These are phyloP conservation scores for Candida nitratophila DNA, from an alignment of 805 yeast genomes.

Conservation along the genomic window DNA sequence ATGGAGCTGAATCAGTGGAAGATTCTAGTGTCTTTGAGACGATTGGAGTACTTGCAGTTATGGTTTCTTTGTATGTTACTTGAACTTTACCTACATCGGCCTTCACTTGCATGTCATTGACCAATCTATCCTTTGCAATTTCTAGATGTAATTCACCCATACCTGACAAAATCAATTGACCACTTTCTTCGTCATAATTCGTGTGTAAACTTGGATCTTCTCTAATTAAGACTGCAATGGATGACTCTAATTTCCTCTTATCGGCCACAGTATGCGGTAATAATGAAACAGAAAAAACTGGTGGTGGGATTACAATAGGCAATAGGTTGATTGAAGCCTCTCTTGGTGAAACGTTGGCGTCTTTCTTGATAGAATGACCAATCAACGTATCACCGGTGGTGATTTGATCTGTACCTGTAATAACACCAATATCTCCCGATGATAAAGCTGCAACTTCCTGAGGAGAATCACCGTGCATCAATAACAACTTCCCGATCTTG, in stretches of 20 bases:
- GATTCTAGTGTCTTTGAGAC: slow-evolving; percentile 13
- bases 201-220: slow-evolving; percentile 89
- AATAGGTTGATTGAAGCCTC: slow-evolving; percentile 45
- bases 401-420: slow-evolving; percentile 65
- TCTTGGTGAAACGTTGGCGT: slow-evolving; percentile 24
- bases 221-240: slow-evolving; percentile 56
- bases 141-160: slow-evolving; percentile 97
- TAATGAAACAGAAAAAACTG: slow-evolving; percentile 80
- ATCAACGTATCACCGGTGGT: slow-evolving; percentile 89
- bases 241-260: slow-evolving; percentile 60
- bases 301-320: slow-evolving; percentile 85
- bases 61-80: slow-evolving; percentile 83
- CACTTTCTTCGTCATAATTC: slow-evolving; percentile 72
- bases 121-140: slow-evolving; percentile 70
- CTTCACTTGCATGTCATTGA: slow-evolving; percentile 77
- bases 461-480: slow-evolving; percentile 87
- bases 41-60: slow-evolving; percentile 17
- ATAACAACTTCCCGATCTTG: slow-evolving; percentile 57
- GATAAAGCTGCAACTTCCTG: slow-evolving; percentile 56
- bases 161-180: slow-evolving; percentile 84
- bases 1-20: slow-evolving; percentile 11
- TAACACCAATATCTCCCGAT: slow-evolving; percentile 88
- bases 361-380: slow-evolving; percentile 47
- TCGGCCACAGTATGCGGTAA: slow-evolving; percentile 85
- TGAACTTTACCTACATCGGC: slow-evolving; percentile 76